Evolutionary conservation across 2,329 filamentous ascomycete species (phyloP).

Genomic region (Verticillium tricorpus): DNA sequence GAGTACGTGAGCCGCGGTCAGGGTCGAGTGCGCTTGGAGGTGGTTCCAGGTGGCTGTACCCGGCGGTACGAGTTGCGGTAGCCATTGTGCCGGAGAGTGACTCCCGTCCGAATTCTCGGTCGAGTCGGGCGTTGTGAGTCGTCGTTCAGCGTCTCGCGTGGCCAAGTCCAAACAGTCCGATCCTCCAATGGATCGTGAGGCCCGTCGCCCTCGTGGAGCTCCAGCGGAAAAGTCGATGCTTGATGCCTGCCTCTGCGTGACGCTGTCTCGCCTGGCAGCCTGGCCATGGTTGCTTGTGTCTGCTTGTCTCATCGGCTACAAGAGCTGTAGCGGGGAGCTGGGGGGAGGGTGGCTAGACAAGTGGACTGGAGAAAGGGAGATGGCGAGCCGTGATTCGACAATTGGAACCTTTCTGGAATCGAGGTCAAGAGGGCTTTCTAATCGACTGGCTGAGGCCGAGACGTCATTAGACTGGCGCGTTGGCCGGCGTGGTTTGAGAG

Average conservation of each 20-base stretch:
- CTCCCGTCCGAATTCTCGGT: constrained; percentile 1
- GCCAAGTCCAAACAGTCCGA: neutral
- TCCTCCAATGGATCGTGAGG: neutral
- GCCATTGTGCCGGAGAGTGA: neutral
- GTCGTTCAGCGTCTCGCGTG: neutral
- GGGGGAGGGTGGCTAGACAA: neutral
- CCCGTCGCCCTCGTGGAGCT: neutral
- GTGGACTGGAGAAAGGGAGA: neutral
- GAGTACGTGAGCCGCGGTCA: neutral
- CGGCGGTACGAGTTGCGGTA: neutral
- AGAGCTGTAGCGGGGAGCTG: neutral
- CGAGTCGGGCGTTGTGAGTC: neutral
- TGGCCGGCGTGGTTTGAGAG: neutral
- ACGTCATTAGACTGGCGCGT: neutral
- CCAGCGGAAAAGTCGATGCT: neutral
- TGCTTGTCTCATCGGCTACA: neutral
- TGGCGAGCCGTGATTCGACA: constrained; percentile 3
- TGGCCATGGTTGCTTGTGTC: neutral
- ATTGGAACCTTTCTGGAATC: constrained; percentile 3
- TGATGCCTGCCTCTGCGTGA: neutral
- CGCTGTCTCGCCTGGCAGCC: neutral
- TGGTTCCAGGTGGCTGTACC: neutral
- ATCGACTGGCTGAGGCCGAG: neutral
- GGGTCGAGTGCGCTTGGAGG: neutral
- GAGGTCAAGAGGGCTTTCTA: neutral